Conservation (phyloP, 2,329 filamentous ascomycete species). For the Massarina eburnea region DNA sequence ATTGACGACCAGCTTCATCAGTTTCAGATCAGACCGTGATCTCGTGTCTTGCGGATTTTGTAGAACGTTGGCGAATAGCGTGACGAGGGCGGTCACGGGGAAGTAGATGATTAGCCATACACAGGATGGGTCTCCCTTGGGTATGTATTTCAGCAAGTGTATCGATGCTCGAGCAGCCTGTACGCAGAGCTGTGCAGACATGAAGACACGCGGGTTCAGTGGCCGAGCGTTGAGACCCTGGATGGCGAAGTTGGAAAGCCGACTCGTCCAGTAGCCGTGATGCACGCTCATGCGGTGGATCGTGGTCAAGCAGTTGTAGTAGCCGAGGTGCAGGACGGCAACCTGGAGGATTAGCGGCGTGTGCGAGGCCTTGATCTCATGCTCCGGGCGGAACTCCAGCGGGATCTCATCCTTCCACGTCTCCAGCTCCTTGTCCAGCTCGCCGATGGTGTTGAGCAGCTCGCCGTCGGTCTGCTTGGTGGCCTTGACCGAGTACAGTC, state of each 20-base stretch:
- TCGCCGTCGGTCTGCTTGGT: slow-evolving; percentile 91
- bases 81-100: slow-evolving; percentile 91
- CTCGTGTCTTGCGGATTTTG: slow-evolving; percentile 91
- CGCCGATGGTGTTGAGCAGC: slow-evolving; percentile 90
- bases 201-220: slow-evolving; percentile 90
- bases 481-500: slow-evolving; percentile 88
- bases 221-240: slow-evolving; percentile 89
- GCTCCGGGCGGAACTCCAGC: slow-evolving; percentile 92
- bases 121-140: slow-evolving; percentile 90
- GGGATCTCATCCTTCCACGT: slow-evolving; percentile 97
- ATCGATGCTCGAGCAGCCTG: slow-evolving; percentile 92
- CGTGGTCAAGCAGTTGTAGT: slow-evolving; percentile 96
- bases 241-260: slow-evolving; percentile 91
- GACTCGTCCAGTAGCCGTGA: slow-evolving; percentile 96
- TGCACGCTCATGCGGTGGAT: slow-evolving; percentile 99
- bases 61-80: slow-evolving; percentile 91
- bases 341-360: slow-evolving; percentile 93
- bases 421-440: slow-evolving; percentile 80
- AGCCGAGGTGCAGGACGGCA: slow-evolving; percentile 91
- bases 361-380: slow-evolving; percentile 91
- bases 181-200: slow-evolving; percentile 88
- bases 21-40: slow-evolving; percentile 81
- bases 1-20: slow-evolving; percentile 91
- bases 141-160: slow-evolving; percentile 91
- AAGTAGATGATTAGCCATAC: slow-evolving; percentile 98